phyloP scores from a whole-genome alignment of 305 asterid species.

The Fraxinus latifolia region DNA sequence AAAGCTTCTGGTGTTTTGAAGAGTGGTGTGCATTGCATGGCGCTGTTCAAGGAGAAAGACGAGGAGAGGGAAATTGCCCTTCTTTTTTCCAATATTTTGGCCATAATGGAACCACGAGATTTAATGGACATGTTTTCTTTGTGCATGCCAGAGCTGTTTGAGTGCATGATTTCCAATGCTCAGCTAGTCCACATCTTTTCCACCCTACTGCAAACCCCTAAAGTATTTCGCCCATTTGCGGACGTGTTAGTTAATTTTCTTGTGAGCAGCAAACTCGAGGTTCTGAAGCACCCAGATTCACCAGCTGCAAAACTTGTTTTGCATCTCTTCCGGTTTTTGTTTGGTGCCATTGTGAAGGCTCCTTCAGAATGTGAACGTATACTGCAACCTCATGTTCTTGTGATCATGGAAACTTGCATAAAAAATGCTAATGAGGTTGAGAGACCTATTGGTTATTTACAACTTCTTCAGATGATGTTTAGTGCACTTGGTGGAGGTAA shows the following conservation, averaged over 20 bases:
- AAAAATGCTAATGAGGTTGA: constrained; percentile 89
- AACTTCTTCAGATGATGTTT: constrained; percentile 95
- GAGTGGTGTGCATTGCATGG: constrained; percentile 98
- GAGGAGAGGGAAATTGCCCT: constrained; percentile 97
- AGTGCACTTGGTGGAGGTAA: constrained; percentile 98
- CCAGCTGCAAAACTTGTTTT: constrained; percentile 97
- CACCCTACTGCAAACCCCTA: constrained; percentile 85
- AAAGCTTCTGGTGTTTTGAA: constrained; percentile 97
- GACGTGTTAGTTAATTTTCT: constrained; percentile 97
- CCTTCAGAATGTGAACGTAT: constrained; percentile 97
- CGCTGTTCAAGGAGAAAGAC: constrained; percentile 94
- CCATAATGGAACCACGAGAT: constrained; percentile 99
- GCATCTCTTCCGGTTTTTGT: constrained; percentile 91
- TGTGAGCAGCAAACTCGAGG: constrained; percentile 94
- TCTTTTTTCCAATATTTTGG: constrained; percentile 87
- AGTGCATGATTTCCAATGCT: constrained; percentile 93
- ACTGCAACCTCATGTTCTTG: constrained; percentile 92
- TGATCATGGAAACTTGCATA: constrained; percentile 97
- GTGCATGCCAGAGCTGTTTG: constrained; percentile 99
- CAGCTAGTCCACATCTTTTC: constrained; percentile 94
- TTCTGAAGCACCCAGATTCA: constrained; percentile 95
- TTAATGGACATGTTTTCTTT: constrained; percentile 98
- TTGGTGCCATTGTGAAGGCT: constrained; percentile 91
- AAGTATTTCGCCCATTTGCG: constrained; percentile 96
- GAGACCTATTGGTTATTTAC: constrained; percentile 89